phyloP scores from a whole-genome alignment of 2,329 filamentous ascomycete genomes.

The Niveomyces coronatus region DNA sequence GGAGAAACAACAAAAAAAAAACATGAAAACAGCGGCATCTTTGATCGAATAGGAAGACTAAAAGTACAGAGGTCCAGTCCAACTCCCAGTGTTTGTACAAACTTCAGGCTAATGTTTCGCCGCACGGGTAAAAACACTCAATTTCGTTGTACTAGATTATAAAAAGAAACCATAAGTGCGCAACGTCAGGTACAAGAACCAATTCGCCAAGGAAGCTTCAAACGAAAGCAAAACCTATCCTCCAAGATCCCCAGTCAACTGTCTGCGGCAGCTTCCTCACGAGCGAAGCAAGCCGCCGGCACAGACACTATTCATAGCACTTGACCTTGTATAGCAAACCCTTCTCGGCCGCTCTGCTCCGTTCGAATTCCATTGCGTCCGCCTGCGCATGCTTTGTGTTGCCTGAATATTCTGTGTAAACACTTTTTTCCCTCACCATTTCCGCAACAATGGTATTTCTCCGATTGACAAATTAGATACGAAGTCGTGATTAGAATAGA shows the following conservation, averaged over 20 bases:
- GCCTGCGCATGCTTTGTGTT: conserved; percentile 8
- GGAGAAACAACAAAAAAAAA: conserved; percentile 3
- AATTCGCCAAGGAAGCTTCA: conserved; percentile 10
- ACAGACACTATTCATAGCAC: too few species aligned
- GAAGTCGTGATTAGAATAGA: conserved; percentile 30
- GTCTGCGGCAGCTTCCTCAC: conserved; percentile 5
- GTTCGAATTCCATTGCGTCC: not conserved
- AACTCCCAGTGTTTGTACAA: conserved; percentile 3
- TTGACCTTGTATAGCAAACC: too few species aligned
- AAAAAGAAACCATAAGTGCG: conserved; percentile 10
- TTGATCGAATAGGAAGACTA: conserved; percentile 1
- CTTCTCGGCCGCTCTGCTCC: not conserved
- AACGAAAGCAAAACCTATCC: conserved; percentile 10
- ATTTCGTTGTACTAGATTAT: conserved; percentile 12
- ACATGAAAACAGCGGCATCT: conserved; percentile 3
- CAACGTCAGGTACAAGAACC: conserved; percentile 10
- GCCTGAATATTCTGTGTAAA: conserved; percentile 11
- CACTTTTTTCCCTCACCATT: conserved; percentile 10
- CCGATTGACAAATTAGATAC: conserved; percentile 22
- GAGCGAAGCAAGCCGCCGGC: conserved; percentile 2
- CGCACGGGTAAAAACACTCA: conserved; percentile 6
- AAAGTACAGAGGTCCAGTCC: conserved; percentile 7
- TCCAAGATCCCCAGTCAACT: conserved; percentile 10
- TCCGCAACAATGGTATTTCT: conserved; percentile 10
- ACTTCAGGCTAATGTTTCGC: conserved; percentile 1